phyloP scores from a whole-genome alignment of 352 stramenopile species.

The Phytophthora macrochlamydospora region DNA sequence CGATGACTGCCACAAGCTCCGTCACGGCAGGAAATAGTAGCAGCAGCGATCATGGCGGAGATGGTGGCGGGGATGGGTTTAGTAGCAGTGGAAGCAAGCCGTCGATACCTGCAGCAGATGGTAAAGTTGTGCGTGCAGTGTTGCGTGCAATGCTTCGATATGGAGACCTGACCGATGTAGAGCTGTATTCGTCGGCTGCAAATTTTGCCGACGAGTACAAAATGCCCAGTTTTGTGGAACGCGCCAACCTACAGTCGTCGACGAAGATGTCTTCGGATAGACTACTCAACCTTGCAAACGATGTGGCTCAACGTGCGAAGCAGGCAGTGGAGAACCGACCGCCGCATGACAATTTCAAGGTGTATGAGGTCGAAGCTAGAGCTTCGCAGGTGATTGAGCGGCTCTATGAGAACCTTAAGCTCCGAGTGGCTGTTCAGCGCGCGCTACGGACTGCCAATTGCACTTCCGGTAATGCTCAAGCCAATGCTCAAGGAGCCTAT shows the following conservation, averaged over 20 bases:
- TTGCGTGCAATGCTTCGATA: conserved; percentile 76
- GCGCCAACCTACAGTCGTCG: conserved; percentile 54
- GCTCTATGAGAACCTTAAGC: conserved; percentile 87
- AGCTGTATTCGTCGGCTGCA: conserved; percentile 51
- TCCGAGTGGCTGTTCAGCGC: conserved; percentile 82
- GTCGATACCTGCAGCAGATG: conserved; percentile 35
- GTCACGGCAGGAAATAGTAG: conserved; percentile 23
- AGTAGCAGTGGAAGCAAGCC: conserved; percentile 41
- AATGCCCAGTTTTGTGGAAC: conserved; percentile 74
- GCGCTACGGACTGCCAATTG: conserved; percentile 58
- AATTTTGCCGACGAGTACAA: conserved; percentile 83
- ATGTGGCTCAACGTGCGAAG: conserved; percentile 66
- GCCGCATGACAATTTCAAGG: conserved; percentile 80
- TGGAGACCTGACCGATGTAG: conserved; percentile 79
- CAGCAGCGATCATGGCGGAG: conserved; percentile 48
- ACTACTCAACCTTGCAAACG: conserved; percentile 59
- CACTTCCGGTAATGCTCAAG: conserved; percentile 40
- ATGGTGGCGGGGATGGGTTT: conserved; percentile 37
- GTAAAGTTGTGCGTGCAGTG: conserved; percentile 73
- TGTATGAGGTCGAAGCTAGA: conserved; percentile 75
- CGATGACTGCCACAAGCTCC: conserved; percentile 30
- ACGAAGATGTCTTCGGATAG: conserved; percentile 65
- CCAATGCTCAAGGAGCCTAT: conserved; percentile 66
- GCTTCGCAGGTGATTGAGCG: conserved; percentile 79
- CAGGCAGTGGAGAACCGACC: conserved; percentile 50